phyloP scores from a whole-genome alignment of 1,284 basidiomycete genomes.

The Sanghuangporus weigelae region DNA sequence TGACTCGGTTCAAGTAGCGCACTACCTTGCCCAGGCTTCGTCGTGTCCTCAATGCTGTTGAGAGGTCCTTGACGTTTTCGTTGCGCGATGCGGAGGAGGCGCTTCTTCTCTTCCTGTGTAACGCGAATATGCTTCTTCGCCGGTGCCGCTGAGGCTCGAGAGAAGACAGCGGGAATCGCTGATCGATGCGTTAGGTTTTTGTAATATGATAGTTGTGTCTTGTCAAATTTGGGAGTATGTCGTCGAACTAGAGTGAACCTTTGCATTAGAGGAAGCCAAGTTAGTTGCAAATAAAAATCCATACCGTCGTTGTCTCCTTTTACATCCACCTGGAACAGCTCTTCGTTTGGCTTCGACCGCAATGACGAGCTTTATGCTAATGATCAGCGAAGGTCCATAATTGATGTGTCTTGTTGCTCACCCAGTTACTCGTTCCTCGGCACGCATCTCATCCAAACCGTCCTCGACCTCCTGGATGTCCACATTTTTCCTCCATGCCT shows the following conservation, averaged over 20 bases:
- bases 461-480: conserved; percentile 74
- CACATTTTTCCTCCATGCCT: conserved; percentile 90
- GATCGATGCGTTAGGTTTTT: conserved; percentile 83
- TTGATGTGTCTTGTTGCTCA: conserved; percentile 30
- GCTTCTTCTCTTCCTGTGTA: conserved; percentile 65
- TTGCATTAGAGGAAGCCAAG: neutral
- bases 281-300: conserved; percentile 21
- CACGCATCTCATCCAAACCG: conserved; percentile 66
- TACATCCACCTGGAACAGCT: conserved; percentile 77
- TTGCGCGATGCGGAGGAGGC: conserved; percentile 70
- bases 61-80: conserved; percentile 64
- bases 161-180: conserved; percentile 77
- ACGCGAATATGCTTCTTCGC: conserved; percentile 34
- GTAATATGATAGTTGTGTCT: conserved; percentile 60
- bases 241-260: conserved; percentile 44
- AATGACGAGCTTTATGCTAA: conserved; percentile 42
- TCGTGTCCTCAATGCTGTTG: conserved; percentile 61
- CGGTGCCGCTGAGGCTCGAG: conserved; percentile 34
- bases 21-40: conserved; percentile 58
- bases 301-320: conserved; percentile 73
- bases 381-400: neutral
- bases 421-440: conserved; percentile 78
- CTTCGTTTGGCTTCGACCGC: conserved; percentile 60
- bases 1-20: conserved; percentile 54
- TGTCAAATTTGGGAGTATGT: conserved; percentile 49